Conservation (phyloP, 345 rosid species). For the Angophora floribunda region DNA sequence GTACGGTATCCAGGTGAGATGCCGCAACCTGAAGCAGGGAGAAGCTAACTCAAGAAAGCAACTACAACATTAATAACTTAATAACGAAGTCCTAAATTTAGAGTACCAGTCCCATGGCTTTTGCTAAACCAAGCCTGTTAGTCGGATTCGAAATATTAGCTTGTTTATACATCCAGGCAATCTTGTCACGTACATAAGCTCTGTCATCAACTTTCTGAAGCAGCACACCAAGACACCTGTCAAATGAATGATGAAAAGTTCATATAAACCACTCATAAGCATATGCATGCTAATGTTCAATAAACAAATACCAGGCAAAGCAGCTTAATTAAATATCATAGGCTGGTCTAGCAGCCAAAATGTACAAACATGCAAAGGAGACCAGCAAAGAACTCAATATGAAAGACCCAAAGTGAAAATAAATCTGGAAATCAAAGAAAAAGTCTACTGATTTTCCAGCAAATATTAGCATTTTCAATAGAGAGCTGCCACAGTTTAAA, state of each 20-base stretch:
- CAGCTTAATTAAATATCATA: neutral
- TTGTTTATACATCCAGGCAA: conserved; percentile 85
- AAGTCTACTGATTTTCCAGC: neutral
- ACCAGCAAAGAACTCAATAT: neutral
- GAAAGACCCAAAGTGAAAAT: neutral
- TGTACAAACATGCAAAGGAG: neutral
- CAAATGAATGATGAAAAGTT: neutral
- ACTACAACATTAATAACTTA: neutral
- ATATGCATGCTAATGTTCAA: neutral
- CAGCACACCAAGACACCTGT: conserved; percentile 87
- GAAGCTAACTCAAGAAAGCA: conserved; percentile 2
- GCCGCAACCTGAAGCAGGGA: conserved; percentile 79
- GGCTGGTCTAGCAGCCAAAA: neutral
- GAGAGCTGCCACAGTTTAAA: neutral
- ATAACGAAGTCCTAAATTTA: neutral
- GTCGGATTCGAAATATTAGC: conserved; percentile 74
- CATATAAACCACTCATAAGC: neutral
- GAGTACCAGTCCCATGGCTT: conserved; percentile 96
- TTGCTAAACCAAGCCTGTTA: conserved; percentile 95
- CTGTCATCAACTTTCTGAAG: conserved; percentile 87
- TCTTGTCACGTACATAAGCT: conserved; percentile 70
- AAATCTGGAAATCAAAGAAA: neutral
- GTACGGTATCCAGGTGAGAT: conserved; percentile 86
- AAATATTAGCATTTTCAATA: neutral
- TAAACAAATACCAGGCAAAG: neutral